phyloP scores from a whole-genome alignment of 2,329 filamentous ascomycete genomes.

The Sporothrix schenckii region DNA sequence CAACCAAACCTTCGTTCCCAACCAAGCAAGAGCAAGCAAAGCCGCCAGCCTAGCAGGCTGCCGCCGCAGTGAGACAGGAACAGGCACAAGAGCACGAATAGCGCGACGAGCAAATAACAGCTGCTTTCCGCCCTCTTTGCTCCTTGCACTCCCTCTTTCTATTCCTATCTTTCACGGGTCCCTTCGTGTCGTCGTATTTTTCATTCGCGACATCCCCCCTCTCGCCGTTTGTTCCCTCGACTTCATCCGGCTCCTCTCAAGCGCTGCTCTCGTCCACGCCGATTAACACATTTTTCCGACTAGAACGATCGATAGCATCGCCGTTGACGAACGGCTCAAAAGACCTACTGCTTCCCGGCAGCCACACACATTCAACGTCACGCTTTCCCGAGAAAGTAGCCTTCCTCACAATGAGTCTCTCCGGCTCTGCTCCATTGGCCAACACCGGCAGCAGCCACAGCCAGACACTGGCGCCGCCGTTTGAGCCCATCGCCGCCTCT shows the following conservation, averaged over 20 bases:
- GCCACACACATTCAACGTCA: neutral
- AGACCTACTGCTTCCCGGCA: neutral
- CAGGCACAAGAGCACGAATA: neutral
- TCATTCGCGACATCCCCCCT: constrained; percentile 5
- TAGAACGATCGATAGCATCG: neutral
- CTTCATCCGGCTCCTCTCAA: neutral
- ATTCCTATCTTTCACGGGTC: neutral
- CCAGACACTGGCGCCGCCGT: constrained; percentile 34
- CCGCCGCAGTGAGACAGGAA: neutral
- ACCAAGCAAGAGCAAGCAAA: constrained; percentile 12
- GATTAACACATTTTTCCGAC: neutral
- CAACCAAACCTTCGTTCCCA: constrained; percentile 18
- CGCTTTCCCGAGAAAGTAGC: neutral
- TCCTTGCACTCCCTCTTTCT: neutral
- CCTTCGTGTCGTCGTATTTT: constrained; percentile 21
- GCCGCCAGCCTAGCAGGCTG: neutral
- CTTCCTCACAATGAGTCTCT: constrained; percentile 31
- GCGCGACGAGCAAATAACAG: constrained; percentile 25
- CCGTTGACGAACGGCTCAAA: neutral
- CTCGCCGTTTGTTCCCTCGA: neutral
- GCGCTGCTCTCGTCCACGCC: neutral
- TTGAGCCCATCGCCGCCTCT: constrained; percentile 31
- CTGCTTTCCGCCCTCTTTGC: constrained; percentile 27
- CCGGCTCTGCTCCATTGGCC: constrained; percentile 32
- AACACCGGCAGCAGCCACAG: constrained; percentile 31